Base-by-base conservation (phyloP, 441 rosid species). In the Isatis lusitanica region DNA sequence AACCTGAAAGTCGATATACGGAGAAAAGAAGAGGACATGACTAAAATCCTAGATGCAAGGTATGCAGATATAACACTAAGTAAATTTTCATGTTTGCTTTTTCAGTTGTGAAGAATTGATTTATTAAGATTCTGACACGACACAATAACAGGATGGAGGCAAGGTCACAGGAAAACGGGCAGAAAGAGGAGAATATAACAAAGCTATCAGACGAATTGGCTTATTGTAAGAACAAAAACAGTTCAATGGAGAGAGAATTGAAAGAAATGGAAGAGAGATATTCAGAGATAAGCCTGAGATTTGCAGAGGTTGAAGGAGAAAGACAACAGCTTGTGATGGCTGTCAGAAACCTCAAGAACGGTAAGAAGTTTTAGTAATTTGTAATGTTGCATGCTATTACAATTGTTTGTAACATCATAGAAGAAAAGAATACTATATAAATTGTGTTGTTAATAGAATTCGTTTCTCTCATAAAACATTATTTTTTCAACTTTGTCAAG, bases 291-390 rank as follows among this genome's bases (percentile, higher is more conserved):
- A 94, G 98, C 81, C 88, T 94, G 80, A 89, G 78, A 80, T 94
- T 90, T 51, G 97, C 97, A 15, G 97, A 94, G 84, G 98, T 94
- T 4, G 98, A 94, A 86, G 96, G 97, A 7, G 96, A 94, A 83
- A 83, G 98, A 74, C 97, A 94, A 70, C 82, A 86, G 80, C 97
- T 92, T 60, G 89, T 86, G 36, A 92, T 94, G 95, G 81, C 91
- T 4, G 75, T 90, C 40, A 82, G 92, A 71, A 86, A 84, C 80
- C 82, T 84, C 61, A 86, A 82, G 68, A 85, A 79, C 66, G 86
- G 90, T 63, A 90, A 85, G 83, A 85, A 76, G 78, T 84, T 75
- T 65, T 91, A 87, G 84, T 82, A 72, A 63, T 1, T 69, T 52
- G 39, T 53, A 26, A 68, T 77, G 70, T 60, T 60, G 72, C 63